These are phyloP conservation scores for Tieghemostelium lacteum DNA, from an alignment of 78 protist genomes.

Conservation along the genomic window DNA sequence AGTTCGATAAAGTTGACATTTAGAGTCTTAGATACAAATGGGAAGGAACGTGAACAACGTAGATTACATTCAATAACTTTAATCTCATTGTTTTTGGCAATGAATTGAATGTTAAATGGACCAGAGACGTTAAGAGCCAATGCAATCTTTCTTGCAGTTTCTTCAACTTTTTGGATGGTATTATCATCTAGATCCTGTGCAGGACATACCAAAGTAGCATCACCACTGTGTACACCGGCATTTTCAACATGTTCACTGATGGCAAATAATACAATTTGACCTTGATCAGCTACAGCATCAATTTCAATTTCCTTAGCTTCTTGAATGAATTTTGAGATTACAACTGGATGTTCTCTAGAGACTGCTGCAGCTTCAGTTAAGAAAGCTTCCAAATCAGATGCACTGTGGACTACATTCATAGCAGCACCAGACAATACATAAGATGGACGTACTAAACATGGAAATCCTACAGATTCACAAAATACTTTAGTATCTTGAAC, in stretches of 20 bases:
- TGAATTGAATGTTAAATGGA: slow-evolving; percentile 98
- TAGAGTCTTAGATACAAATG: slow-evolving; percentile 94
- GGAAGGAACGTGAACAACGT: slow-evolving; percentile 96
- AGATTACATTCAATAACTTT: slow-evolving; percentile 98
- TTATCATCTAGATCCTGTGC: slow-evolving; percentile 90
- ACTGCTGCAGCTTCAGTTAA: slow-evolving; percentile 91
- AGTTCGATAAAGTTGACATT: slow-evolving; percentile 87
- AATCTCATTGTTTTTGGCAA: slow-evolving; percentile 93
- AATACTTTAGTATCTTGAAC: slow-evolving; percentile 90
- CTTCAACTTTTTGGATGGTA: slow-evolving; percentile 78
- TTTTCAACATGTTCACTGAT: slow-evolving; percentile 98
- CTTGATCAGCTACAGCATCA: slow-evolving; percentile 95
- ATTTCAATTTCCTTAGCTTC: slow-evolving; percentile 98
- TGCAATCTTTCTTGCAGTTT: slow-evolving; percentile 84
- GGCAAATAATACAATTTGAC: slow-evolving; percentile 91
- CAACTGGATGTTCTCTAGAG: slow-evolving; percentile 92
- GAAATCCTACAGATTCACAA: slow-evolving; percentile 92
- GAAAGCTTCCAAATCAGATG: slow-evolving; percentile 87
- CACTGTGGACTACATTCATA: slow-evolving; percentile 93
- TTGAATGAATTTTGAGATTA: slow-evolving; percentile 94
- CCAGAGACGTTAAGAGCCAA: slow-evolving; percentile 92
- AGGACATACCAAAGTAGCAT: slow-evolving; percentile 97
- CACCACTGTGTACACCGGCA: slow-evolving; percentile 99
- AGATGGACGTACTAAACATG: slow-evolving; percentile 97
- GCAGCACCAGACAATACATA: slow-evolving; percentile 97